Percentiles rank a stretch among this genome's conserved stretches.
These are phyloP conservation scores for Aspergillus sojae DNA, from an alignment of 2,329 filamentous ascomycete genomes.

Conservation along the genomic window DNA sequence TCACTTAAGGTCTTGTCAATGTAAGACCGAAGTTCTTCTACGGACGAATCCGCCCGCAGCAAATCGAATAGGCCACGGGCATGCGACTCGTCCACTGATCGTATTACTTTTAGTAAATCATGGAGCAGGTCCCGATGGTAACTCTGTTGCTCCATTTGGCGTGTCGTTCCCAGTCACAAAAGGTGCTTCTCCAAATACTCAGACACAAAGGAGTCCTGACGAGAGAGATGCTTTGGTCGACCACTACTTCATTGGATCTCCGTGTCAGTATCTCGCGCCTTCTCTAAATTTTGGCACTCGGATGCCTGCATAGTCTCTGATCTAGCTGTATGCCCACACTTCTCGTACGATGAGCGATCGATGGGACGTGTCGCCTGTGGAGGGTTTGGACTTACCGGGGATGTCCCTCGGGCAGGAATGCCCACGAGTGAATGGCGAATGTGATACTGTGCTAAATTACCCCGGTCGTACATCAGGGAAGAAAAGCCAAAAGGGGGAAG, in stretches of 20 bases:
- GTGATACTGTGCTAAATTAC: not conserved
- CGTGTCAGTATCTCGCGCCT: not conserved
- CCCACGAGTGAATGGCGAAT: not conserved
- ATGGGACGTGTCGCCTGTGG: not conserved
- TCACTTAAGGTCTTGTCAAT: not conserved
- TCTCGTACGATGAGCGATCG: not conserved
- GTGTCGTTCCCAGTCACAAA: not conserved
- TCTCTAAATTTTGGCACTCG: not conserved
- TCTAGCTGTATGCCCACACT: not conserved
- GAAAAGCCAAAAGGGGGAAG: not conserved
- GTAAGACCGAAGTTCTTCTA: not conserved
- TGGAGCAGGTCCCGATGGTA: not conserved
- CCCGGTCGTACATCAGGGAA: not conserved
- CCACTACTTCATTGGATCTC: not conserved
- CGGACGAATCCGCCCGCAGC: not conserved
- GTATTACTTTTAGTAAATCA: not conserved
- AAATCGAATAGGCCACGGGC: not conserved
- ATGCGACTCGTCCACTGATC: not conserved
- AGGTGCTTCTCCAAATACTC: not conserved
- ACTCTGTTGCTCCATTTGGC: not conserved
- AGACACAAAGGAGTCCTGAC: not conserved
- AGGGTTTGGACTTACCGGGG: not conserved
- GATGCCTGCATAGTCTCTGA: not conserved
- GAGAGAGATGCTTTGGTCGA: not conserved
- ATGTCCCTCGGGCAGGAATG: not conserved